Evolutionary conservation across 176 grass and related monocot species (phyloP).

Genomic region (Aegilops speltoides): DNA sequence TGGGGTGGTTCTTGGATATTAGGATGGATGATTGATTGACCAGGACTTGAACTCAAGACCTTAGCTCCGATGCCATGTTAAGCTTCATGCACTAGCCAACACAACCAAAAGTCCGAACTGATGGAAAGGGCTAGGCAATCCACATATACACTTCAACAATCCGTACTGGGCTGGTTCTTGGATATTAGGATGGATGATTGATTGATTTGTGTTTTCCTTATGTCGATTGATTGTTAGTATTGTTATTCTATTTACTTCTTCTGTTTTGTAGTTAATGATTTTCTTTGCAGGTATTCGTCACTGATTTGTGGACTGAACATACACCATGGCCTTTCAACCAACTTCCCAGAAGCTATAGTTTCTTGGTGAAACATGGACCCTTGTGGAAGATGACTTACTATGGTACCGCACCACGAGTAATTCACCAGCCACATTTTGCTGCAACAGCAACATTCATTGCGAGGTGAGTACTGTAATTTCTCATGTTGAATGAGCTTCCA

Average conservation of each 20-base stretch:
- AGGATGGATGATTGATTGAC: neutral
- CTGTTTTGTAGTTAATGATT: neutral
- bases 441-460: constrained; percentile 97
- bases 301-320: constrained; percentile 94
- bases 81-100: too few relatives aligned
- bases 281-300: constrained; percentile 73
- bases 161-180: too few relatives aligned
- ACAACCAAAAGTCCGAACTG: too few relatives aligned
- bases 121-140: too few relatives aligned
- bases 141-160: too few relatives aligned
- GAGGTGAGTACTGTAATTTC: constrained; percentile 50
- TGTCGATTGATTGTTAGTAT: neutral
- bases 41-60: too few relatives aligned
- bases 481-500: constrained; percentile 7
- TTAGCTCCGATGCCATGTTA: too few relatives aligned
- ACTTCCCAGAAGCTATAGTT: constrained; percentile 95
- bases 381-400: constrained; percentile 99
- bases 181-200: neutral
- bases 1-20: too few relatives aligned
- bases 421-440: constrained; percentile 98
- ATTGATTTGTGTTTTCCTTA: neutral
- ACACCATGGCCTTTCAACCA: constrained; percentile 99
- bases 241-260: neutral
- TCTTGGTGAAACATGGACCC: constrained; percentile 93
- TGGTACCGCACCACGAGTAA: constrained; percentile 69